Evolutionary conservation across 805 yeast species (phyloP).

Genomic region (Zygoascus bituminiphila): DNA sequence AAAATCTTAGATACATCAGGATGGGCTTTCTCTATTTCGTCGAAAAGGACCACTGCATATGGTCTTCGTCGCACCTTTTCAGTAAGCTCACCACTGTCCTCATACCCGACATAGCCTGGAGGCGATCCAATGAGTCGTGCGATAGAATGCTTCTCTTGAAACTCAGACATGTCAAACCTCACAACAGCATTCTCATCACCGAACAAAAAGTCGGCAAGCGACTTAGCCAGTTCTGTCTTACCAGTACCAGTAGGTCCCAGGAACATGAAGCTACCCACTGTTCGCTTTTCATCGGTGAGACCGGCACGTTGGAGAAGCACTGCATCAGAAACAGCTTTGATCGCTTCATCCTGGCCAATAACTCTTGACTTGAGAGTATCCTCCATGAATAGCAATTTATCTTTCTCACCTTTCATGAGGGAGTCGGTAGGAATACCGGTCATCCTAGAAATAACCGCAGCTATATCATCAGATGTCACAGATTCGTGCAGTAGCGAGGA

Average conservation of each 20-base stretch:
- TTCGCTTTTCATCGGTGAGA: conserved; percentile 85
- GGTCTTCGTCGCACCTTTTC: conserved; percentile 96
- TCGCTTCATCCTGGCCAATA: conserved; percentile 94
- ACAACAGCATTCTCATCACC: conserved; percentile 81
- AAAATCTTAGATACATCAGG: conserved; percentile 87
- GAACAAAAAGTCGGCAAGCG: conserved; percentile 84
- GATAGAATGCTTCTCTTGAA: conserved; percentile 88
- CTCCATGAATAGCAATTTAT: conserved; percentile 84
- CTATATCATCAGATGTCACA: conserved; percentile 90
- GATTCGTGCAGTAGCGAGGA: conserved; percentile 69
- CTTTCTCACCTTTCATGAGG: conserved; percentile 89
- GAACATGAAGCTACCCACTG: conserved; percentile 94
- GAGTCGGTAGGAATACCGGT: conserved; percentile 93
- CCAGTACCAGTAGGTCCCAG: conserved; percentile 99
- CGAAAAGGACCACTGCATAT: conserved; percentile 84
- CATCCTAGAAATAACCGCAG: conserved; percentile 84
- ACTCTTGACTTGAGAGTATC: conserved; percentile 65
- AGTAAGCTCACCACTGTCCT: conserved; percentile 86
- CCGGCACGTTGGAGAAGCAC: conserved; percentile 97
- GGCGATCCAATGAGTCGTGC: conserved; percentile 95
- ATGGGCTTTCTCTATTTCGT: conserved; percentile 96
- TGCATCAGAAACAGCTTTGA: conserved; percentile 81
- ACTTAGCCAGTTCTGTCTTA: conserved; percentile 90
- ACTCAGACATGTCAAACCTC: conserved; percentile 96
- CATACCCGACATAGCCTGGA: conserved; percentile 96